Base-by-base conservation (phyloP, 805 yeast genomes). In the Naumovozyma dairenensis region DNA sequence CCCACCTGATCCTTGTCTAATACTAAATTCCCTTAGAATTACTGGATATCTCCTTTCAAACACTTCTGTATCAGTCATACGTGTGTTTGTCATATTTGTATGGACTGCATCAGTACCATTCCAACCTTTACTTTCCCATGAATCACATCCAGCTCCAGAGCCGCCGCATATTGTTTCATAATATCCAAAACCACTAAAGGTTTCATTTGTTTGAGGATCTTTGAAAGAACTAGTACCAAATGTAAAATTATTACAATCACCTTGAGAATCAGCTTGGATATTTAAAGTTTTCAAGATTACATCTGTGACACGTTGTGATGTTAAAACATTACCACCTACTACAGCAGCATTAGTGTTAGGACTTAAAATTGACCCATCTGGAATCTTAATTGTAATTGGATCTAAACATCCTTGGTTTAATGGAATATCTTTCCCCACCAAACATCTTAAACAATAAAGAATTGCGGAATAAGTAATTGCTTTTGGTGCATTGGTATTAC, bases 91-190 rank as follows among this genome's bases (percentile, higher is more conserved):
- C 78, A 89, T 86, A 55, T 86, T 92, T 5, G 93, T 82, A 49
- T 86, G 96, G 3, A 86, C 93, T n/a, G 84, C 95, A 39, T 79
- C 71, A 33, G 78, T 80, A 29, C 96, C 96, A 46, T 80, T 61
- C 87, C 93, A 85, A 2, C 76, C 75, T 1, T 80, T 72, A 1
- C 89, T 86, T 48, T 60, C 46, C 68, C 71, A 48, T 40, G 58
- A 43, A 43, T 53, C 55, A 6, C 51, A 49, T 6, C 73, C 72
- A 2, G 96, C 96, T 32, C 96, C 96, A 28, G 86, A 81, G 1
- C 96, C 96, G 39, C 96, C 96, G 38, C 94, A 92, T 39, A 87
- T 85, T 0, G 96, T 87, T 54, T 86, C 96, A 55, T 86, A 86
- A 55, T 86, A 86, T 0, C 96, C 95, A 56, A 84, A 85, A 0